These are phyloP conservation scores for Nepenthes mirabilis DNA, from an alignment of 148 eudicot genomes.

Conservation along the genomic window DNA sequence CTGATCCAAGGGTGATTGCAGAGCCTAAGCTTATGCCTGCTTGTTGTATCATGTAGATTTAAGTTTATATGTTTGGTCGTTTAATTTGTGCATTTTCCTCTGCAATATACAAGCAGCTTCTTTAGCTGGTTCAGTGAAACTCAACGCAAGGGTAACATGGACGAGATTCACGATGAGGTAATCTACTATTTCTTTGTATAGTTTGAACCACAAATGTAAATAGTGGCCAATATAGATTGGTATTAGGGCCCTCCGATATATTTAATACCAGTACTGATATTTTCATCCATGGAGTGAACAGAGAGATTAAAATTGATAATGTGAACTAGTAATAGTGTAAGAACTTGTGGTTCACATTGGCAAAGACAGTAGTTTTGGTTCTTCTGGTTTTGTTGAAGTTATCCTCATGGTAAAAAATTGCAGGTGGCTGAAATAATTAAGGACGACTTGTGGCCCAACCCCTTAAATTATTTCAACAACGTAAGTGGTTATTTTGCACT, in stretches of 20 bases:
- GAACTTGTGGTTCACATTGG: neutral
- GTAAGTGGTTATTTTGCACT: slow-evolving; percentile 18
- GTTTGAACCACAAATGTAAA: neutral
- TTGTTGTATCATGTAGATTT: too few species aligned
- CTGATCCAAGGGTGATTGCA: too few species aligned
- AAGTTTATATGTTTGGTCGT: neutral
- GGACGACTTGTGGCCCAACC: slow-evolving; percentile 97
- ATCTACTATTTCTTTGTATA: neutral
- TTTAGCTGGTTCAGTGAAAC: slow-evolving; percentile 74
- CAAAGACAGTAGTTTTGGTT: neutral
- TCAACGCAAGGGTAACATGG: slow-evolving; percentile 39
- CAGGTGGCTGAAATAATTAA: slow-evolving; percentile 95
- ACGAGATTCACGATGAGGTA: slow-evolving; percentile 77
- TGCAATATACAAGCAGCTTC: slow-evolving; percentile 44
- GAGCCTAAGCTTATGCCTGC: too few species aligned
- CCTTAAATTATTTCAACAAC: slow-evolving; percentile 72
- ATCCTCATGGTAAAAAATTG: slow-evolving; percentile 11
- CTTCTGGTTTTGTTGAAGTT: neutral
- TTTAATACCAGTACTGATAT: too few species aligned
- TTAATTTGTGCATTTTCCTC: neutral
- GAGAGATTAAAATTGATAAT: neutral
- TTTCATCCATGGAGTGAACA: neutral
- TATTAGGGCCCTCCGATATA: too few species aligned
- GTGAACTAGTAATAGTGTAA: neutral
- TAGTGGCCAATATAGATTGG: too few species aligned